These are phyloP conservation scores for Leccinum aurantiacum DNA, from an alignment of 768 basidiomycete species.

Conservation along the genomic window DNA sequence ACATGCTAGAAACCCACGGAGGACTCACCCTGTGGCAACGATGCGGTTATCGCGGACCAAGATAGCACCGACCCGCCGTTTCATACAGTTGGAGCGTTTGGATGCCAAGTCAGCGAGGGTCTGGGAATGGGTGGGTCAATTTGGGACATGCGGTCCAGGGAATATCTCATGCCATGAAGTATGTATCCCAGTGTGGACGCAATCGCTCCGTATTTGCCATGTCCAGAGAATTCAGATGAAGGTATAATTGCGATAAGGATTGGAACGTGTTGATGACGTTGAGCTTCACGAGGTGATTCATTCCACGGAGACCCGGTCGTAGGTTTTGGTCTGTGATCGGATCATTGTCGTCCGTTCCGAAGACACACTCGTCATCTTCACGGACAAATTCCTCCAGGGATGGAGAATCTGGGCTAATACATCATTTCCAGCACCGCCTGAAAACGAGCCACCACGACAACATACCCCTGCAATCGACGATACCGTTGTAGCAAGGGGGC, in stretches of 20 bases:
- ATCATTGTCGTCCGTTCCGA: slow-evolving; percentile 40
- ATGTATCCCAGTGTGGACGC: slow-evolving; percentile 91
- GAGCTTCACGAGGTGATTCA: slow-evolving; percentile 53
- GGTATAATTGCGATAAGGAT: slow-evolving; percentile 51
- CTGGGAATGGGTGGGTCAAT: slow-evolving; percentile 38
- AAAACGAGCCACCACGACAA: slow-evolving; percentile 5
- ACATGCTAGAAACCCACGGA: not conserved
- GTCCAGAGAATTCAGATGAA: slow-evolving; percentile 66
- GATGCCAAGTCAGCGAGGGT: slow-evolving; percentile 90
- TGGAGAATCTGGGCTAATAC: slow-evolving; percentile 18
- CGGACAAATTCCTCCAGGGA: slow-evolving; percentile 74
- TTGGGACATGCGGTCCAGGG: not conserved
- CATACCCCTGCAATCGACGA: slow-evolving; percentile 53
- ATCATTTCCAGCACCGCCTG: slow-evolving; percentile 10
- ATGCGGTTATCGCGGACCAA: slow-evolving; percentile 83
- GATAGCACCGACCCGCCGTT: slow-evolving; percentile 92
- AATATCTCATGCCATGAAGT: slow-evolving; percentile 79
- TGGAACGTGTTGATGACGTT: slow-evolving; percentile 65
- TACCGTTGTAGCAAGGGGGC: slow-evolving; percentile 77
- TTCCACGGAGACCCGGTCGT: slow-evolving; percentile 19
- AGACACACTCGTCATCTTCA: slow-evolving; percentile 67
- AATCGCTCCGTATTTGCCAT: slow-evolving; percentile 72
- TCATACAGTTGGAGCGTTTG: slow-evolving; percentile 93
- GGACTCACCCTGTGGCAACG: slow-evolving; percentile 69
- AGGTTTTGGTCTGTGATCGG: slow-evolving; percentile 22